These are phyloP conservation scores for Boechera divaricarpa DNA, from an alignment of 345 rosid genomes.

Conservation along the genomic window DNA sequence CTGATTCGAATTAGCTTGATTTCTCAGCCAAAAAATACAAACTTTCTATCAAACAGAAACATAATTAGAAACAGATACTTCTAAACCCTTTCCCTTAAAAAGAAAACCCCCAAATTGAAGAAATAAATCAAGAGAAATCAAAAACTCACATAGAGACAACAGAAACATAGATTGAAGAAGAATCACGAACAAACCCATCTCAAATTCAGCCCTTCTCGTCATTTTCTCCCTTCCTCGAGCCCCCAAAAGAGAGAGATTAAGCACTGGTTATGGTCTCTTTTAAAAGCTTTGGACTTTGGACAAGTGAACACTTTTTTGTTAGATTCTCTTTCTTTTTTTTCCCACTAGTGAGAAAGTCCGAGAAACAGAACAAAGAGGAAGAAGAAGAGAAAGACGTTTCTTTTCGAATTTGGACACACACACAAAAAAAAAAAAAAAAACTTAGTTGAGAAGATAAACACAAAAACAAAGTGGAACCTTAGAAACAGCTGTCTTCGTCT, in stretches of 20 bases:
- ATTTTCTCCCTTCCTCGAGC: conserved; percentile 20
- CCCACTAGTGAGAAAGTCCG: conserved; percentile 34
- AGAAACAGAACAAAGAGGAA: conserved; percentile 3
- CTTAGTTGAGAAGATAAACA: conserved; percentile 33
- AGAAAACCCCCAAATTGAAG: conserved; percentile 22
- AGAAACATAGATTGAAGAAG: conserved; percentile 39
- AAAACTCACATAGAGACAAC: conserved; percentile 42
- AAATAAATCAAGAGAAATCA: background rate
- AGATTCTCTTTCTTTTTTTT: conserved; percentile 33
- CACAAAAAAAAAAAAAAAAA: background rate
- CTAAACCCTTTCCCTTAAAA: background rate
- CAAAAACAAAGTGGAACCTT: conserved; percentile 27
- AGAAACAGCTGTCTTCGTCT: conserved; percentile 48
- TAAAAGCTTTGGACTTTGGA: conserved; percentile 35
- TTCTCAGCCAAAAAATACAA: conserved; percentile 29
- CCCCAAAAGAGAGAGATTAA: conserved; percentile 5
- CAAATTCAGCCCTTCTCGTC: conserved; percentile 37
- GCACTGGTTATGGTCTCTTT: conserved; percentile 12
- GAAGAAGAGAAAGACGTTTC: conserved; percentile 25
- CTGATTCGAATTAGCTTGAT: conserved; percentile 19
- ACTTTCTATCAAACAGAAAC: conserved; percentile 31
- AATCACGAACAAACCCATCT: conserved; percentile 42
- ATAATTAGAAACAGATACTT: conserved; percentile 42
- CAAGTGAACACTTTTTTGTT: background rate
- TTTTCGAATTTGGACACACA: background rate